These are phyloP conservation scores for Colletotrichum sp. DNA, from an alignment of 2,329 filamentous ascomycete genomes.

Conservation along the genomic window DNA sequence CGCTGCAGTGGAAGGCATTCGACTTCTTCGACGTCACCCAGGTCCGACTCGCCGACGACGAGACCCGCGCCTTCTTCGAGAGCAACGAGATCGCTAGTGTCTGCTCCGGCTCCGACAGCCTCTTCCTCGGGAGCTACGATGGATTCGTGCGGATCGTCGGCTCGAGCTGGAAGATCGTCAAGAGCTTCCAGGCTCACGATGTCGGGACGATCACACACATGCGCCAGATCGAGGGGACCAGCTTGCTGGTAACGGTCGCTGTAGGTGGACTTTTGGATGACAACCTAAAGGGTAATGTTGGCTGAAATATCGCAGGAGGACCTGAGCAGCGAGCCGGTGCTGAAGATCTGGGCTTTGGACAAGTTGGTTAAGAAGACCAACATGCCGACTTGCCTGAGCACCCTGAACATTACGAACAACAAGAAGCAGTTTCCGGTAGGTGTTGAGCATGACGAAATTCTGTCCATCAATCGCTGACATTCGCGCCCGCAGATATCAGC, in stretches of 20 bases:
- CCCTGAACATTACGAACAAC: slow-evolving; percentile 84
- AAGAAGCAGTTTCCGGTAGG: slow-evolving; percentile 89
- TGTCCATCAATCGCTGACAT: not conserved
- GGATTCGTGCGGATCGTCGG: slow-evolving; percentile 89
- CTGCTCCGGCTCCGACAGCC: slow-evolving; percentile 84
- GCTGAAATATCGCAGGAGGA: slow-evolving; percentile 66
- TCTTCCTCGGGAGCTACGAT: slow-evolving; percentile 87
- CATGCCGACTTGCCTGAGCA: slow-evolving; percentile 85
- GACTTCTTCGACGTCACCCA: slow-evolving; percentile 98
- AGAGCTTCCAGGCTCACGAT: slow-evolving; percentile 88
- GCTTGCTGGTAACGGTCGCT: slow-evolving; percentile 82
- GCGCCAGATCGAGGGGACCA: slow-evolving; percentile 88
- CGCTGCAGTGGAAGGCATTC: slow-evolving; percentile 90
- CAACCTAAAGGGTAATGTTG: not conserved
- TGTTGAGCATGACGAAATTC: not conserved
- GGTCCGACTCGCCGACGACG: slow-evolving; percentile 80
- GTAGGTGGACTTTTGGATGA: slow-evolving; percentile 34
- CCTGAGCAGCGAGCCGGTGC: slow-evolving; percentile 80
- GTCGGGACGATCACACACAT: slow-evolving; percentile 84
- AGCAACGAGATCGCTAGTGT: slow-evolving; percentile 83
- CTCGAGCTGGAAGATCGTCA: slow-evolving; percentile 83
- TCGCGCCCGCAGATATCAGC: slow-evolving; percentile 71
- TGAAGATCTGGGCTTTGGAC: slow-evolving; percentile 98
- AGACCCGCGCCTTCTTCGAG: slow-evolving; percentile 80
- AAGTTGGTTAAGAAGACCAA: slow-evolving; percentile 94